These are phyloP conservation scores for Pestalotiopsis sp. DNA, from an alignment of 2,329 filamentous ascomycete species.

Conservation along the genomic window DNA sequence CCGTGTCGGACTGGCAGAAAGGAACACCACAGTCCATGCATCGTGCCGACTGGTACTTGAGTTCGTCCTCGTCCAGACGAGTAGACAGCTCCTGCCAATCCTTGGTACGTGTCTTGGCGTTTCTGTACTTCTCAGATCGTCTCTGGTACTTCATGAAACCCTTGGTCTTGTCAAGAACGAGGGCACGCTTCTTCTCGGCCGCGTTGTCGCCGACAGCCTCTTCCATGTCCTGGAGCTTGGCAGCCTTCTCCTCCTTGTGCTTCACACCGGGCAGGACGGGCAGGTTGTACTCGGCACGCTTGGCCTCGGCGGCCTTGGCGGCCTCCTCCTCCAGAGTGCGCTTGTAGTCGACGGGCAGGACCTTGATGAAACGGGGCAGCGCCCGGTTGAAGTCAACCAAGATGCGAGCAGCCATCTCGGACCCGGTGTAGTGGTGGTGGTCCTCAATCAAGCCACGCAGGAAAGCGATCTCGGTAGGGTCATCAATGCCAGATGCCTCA, in stretches of 20 bases:
- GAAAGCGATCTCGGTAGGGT: conserved; percentile 86
- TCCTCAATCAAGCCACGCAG: conserved; percentile 92
- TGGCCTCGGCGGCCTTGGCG: conserved; percentile 81
- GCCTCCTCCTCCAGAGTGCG: conserved; percentile 85
- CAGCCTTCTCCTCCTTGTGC: conserved; percentile 68
- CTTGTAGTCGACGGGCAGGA: conserved; percentile 95
- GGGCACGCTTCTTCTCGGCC: conserved; percentile 84
- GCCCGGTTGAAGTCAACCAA: conserved; percentile 94
- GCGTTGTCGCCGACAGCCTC: conserved; percentile 85
- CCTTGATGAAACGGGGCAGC: conserved; percentile 88
- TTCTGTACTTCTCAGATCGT: conserved; percentile 90
- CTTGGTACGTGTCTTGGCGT: conserved; percentile 79
- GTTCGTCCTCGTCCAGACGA: conserved; percentile 88
- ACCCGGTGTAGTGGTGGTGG: conserved; percentile 97
- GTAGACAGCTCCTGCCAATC: conserved; percentile 92
- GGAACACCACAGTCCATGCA: conserved; percentile 99
- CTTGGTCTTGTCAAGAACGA: conserved; percentile 95
- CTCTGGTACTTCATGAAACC: conserved; percentile 98
- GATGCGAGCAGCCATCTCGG: conserved; percentile 89
- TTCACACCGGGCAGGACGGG: conserved; percentile 73
- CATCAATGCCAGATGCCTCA: conserved; percentile 80
- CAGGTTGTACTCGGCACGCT: conserved; percentile 81
- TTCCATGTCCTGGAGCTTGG: conserved; percentile 81
- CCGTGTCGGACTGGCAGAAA: conserved; percentile 95
- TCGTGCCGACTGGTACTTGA: conserved; percentile 94